These are phyloP conservation scores for Lagenaria siceraria DNA, from an alignment of 306 rosid genomes.

Conservation along the genomic window DNA sequence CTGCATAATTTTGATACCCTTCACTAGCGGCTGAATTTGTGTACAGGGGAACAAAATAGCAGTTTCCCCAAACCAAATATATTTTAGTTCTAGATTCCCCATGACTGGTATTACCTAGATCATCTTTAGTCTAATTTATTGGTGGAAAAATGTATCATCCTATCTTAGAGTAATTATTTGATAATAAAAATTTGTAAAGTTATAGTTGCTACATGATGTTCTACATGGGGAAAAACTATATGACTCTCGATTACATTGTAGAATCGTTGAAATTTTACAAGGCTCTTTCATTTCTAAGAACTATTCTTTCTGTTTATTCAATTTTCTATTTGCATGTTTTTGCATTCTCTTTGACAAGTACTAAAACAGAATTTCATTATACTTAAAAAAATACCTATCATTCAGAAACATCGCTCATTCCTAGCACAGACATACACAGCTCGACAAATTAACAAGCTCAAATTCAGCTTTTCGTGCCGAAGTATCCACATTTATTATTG, in stretches of 20 bases:
- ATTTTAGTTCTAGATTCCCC: neutral
- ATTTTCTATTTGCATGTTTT: neutral
- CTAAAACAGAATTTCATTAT: neutral
- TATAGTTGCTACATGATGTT: neutral
- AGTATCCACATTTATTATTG: neutral
- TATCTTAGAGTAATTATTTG: neutral
- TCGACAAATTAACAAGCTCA: neutral
- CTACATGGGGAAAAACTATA: neutral
- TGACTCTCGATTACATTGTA: neutral
- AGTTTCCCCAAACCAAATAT: neutral
- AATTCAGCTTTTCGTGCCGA: neutral
- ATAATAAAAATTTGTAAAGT: slow-evolving; percentile 7
- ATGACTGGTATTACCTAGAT: neutral
- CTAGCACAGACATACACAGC: neutral
- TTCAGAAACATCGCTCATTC: neutral
- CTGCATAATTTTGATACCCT: slow-evolving; percentile 5
- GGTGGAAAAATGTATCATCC: neutral
- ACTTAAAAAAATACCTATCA: neutral
- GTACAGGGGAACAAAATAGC: slow-evolving; percentile 10
- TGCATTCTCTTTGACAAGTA: neutral
- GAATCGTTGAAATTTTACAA: neutral
- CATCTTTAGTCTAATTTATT: neutral
- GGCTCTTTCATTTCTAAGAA: neutral
- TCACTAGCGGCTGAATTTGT: slow-evolving; percentile 2
- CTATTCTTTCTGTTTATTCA: neutral